Base-by-base conservation (phyloP, 2,329 filamentous ascomycete genomes). In the Fusarium sp. region DNA sequence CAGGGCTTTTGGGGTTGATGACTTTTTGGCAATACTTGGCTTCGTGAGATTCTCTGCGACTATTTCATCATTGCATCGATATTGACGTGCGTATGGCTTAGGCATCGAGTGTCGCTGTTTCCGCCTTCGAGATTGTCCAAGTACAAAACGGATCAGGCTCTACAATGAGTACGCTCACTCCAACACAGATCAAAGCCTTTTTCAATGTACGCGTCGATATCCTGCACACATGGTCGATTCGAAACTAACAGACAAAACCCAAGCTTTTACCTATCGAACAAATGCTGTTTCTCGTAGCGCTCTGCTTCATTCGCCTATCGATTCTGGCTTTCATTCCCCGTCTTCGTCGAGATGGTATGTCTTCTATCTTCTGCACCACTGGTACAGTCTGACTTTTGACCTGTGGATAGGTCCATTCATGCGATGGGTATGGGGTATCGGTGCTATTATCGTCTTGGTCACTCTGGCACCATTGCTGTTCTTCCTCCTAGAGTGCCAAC, bases 1-100 rank as follows among this genome's bases (percentile, higher is more conserved):
- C 18, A 51, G 48, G 13, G 48, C 48, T 26, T 18, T 51, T 51
- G 48, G 48, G 1, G 1, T 51, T 22, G 48, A 51, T 15, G 48
- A 51, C n/a, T 15, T 8, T 14, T 8, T 51, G 18, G 48, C 48
- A 5, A 0, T 26, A 12, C 3, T 35, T 26, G 48, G 48, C n/a
- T 51, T 51, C 13, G 48, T 51, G 31, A 51, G 48, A 26, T 13
- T 15, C 18, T n/a, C 31, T 9, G n/a, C 1, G n/a, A 15, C 14
- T 6, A 8, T 20, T 26, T 35, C 6, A 16, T 6, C 4, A 2
- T 2, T 11, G 6, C 1, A 7, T 7, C 12, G 3, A 0, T 0
- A 0, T 20, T 51, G 1, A 51, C 48, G 2, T 22, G 16, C 1
- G 13, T 15, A 2, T 51, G 18, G 0, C 3, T 22, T 26, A 51